Evolutionary conservation across 352 stramenopile species (phyloP), one percentile per base, ranked within the genome.

Genomic region (Pythium insidiosum): DNA sequence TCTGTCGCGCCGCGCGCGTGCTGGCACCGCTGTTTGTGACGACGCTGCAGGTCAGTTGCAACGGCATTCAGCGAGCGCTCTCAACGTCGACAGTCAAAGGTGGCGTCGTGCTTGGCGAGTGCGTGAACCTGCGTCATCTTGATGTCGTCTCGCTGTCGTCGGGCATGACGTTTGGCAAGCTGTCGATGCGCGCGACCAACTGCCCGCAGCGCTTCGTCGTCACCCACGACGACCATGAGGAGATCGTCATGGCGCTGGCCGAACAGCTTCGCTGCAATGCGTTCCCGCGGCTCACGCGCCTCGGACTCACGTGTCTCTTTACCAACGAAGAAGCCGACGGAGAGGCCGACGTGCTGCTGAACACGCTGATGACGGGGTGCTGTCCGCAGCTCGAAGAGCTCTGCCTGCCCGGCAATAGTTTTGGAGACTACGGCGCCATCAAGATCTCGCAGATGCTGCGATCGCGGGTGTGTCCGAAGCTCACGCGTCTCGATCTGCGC

Each of bases 311-410:
- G 56, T 89, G 74, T 43, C 50, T 92, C 20, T 92, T 92, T 47
- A 92, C 80, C 16, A 92, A 92, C 61, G 80, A 92, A 49, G 74
- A 92, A 53, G 76, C 80, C 4, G 72, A 92, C 40, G 80, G 80
- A 19, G 80, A 92, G 50, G 74, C 76, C 2, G 77, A 92, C 38
- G 79, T 92, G 31, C 53, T 92, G 38, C 47, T 92, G 26, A 85
- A 87, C 47, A 86, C 72, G 25, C 58, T 94, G 35, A 88, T 88
- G 68, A 59, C 69, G 16, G 78, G 76, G 13, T 86, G 73, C 49
- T 90, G 76, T 56, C 81, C 81, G 28, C 59, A 70, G 28, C 62
- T 94, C 15, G 63, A 89, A 41, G 75, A 91, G 56, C 57, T 94
- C 4, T 88, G 73, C 46, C 56, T 94, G 12, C 76, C 77, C 6